Evolutionary conservation across 768 basidiomycete species (phyloP), one percentile per base, ranked within the genome.

Genomic region (Pleurotus salmoneostramineus): DNA sequence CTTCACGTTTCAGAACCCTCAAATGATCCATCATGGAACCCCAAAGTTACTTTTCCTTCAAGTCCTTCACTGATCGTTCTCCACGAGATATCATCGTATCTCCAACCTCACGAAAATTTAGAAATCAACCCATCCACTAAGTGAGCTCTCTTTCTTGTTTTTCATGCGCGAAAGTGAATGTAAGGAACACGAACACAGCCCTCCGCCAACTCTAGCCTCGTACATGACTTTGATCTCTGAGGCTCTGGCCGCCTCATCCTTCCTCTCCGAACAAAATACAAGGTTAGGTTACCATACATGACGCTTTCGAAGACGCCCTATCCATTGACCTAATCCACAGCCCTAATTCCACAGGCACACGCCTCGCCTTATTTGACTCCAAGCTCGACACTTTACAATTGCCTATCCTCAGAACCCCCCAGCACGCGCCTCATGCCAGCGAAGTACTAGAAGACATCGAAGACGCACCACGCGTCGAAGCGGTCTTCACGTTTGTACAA

Each of bases 311-410:
- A 12, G 21, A 27, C 21, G 21, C 21, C 15, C 14, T 10, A n/a
- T 55, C 14, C 31, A 14, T 37, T 33, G 17, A 17, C 36, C 43
- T 17, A 47, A 17, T 17, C 17, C 35, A 42, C 54, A 27, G 21
- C 21, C 21, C 21, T 27, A 27, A 37, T 35, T 43, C 35, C 21
- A 32, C n/a, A 11, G 11, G 47, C 34, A 35, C 58, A 21, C 66
- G 72, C 6, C 66, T 88, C 31, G 81, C 75, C 11, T 66, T 89
- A 12, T 89, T 89, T 62, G 88, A 89, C 64, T 82, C 84, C 21
- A 72, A 72, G 31, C 63, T 89, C n/a, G 72, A 77, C 49, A 64
- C 72, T n/a, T 62, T 85, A 50, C 76, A 71, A 58, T 70, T 85
- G 2, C 83, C 85, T 1, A 68, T 85, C 10, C 63, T 76, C 31